phyloP scores from a whole-genome alignment of 352 stramenopile species.

The Elongisporangium undulatum region DNA sequence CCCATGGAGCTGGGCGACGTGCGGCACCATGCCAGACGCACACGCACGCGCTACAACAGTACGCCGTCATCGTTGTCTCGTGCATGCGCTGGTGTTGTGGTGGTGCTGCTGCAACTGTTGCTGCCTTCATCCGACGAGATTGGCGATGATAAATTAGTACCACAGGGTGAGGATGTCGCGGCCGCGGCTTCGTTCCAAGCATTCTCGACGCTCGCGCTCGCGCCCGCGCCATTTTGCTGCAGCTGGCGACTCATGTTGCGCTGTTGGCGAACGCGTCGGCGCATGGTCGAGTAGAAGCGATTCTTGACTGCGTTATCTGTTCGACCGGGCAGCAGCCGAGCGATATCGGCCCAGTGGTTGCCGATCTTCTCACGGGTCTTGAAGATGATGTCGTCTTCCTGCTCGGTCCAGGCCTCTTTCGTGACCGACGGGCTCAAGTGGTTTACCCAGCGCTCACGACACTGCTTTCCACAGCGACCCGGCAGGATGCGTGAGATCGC shows the following conservation, averaged over 20 bases:
- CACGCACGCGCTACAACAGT: neutral
- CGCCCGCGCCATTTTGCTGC: neutral
- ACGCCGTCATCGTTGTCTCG: neutral
- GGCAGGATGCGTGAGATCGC: conserved; percentile 91
- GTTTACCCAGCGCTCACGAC: conserved; percentile 96
- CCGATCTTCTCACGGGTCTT: conserved; percentile 76
- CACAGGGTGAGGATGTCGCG: neutral
- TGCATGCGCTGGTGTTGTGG: neutral
- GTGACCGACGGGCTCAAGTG: conserved; percentile 93
- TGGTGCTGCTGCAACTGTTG: neutral
- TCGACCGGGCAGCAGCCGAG: conserved; percentile 90
- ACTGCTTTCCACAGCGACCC: conserved; percentile 95
- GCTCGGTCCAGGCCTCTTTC: conserved; percentile 91
- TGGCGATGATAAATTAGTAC: neutral
- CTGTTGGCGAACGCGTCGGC: conserved; percentile 55
- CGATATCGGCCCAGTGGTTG: conserved; percentile 98
- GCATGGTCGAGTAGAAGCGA: conserved; percentile 86
- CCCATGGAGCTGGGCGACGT: no score
- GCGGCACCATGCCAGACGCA: no score
- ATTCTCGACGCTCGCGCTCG: neutral
- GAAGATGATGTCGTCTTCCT: conserved; percentile 91
- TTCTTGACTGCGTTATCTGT: conserved; percentile 98
- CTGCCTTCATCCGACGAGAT: neutral
- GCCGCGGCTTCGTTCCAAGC: neutral
- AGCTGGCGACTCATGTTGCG: conserved; percentile 19